These are phyloP conservation scores for Rhizoctonia solani DNA, from an alignment of 1,284 basidiomycete genomes.

Conservation along the genomic window DNA sequence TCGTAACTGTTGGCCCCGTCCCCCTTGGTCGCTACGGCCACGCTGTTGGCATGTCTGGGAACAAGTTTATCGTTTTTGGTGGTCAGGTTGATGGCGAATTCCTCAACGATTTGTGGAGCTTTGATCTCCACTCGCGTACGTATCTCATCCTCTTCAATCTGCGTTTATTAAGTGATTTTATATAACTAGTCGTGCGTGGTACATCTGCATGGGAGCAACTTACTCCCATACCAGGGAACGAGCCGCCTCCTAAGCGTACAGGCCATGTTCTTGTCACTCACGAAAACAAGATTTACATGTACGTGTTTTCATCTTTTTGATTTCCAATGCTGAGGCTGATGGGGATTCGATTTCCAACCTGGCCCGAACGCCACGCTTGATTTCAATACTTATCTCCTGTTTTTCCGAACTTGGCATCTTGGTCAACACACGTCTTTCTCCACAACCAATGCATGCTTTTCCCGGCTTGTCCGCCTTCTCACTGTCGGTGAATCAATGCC, in stretches of 20 bases:
- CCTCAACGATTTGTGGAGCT: constrained; percentile 94
- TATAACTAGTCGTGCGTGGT: constrained; percentile 52
- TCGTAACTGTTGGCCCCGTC: constrained; percentile 72
- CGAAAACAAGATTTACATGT: constrained; percentile 87
- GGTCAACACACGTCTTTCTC: no score
- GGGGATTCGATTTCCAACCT: no score
- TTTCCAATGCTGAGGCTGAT: no score
- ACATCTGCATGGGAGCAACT: constrained; percentile 78
- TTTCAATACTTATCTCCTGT: no score
- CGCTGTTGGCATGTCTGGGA: constrained; percentile 90
- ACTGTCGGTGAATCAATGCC: no score
- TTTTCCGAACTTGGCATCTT: no score
- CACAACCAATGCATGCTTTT: no score
- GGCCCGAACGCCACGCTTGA: no score
- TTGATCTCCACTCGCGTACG: constrained; percentile 92
- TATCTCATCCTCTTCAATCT: constrained; percentile 34
- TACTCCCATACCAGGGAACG: constrained; percentile 60
- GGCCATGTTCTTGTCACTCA: constrained; percentile 90
- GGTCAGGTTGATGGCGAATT: constrained; percentile 97
- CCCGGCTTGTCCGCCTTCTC: no score
- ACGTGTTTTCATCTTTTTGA: constrained; percentile 46
- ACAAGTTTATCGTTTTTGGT: constrained; percentile 93
- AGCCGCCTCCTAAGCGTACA: constrained; percentile 83
- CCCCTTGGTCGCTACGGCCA: constrained; percentile 95
- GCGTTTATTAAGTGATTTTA: background rate